A percentile compares a stretch with the other conserved stretches of the same genome.
These are phyloP conservation scores for Herpetomonas tarakana DNA, from an alignment of 208 protist genomes.

Conservation along the genomic window DNA sequence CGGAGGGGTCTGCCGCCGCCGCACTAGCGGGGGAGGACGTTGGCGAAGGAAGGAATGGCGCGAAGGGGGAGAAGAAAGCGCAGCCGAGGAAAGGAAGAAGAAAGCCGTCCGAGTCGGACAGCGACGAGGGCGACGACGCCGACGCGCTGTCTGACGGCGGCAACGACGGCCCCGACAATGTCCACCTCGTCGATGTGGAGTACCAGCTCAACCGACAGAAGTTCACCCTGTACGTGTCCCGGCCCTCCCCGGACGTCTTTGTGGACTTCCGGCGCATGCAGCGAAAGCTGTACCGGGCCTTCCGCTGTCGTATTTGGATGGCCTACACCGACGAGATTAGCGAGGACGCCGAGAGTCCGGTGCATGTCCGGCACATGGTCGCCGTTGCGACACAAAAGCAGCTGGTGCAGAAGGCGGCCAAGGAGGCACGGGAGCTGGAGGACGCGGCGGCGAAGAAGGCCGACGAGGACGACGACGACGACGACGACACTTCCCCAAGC, in stretches of 20 bases:
- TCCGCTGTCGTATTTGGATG: conserved; percentile 76
- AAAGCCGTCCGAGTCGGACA: background rate
- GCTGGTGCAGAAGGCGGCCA: background rate
- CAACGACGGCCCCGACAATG: conserved; percentile 4
- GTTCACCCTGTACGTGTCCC: conserved; percentile 64
- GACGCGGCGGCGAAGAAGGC: background rate
- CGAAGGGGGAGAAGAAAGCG: background rate
- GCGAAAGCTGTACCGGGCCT: conserved; percentile 56
- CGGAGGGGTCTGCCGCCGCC: background rate
- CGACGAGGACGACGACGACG: background rate
- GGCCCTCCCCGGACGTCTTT: conserved; percentile 40
- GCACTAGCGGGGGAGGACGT: background rate
- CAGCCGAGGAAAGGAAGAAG: background rate
- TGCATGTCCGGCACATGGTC: background rate
- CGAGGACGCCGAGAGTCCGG: conserved; percentile 14
- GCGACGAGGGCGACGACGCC: conserved; percentile 16
- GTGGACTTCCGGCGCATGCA: conserved; percentile 77
- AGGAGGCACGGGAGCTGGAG: background rate
- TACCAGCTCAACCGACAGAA: conserved; percentile 68
- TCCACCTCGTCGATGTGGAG: conserved; percentile 49
- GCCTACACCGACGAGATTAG: conserved; percentile 69
- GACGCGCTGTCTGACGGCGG: conserved; percentile 11
- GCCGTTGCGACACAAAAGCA: background rate
- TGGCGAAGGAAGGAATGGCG: no score
- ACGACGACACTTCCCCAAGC: background rate